Conservation (phyloP, 2,329 filamentous ascomycete species). For the Samsoniella hepiali region DNA sequence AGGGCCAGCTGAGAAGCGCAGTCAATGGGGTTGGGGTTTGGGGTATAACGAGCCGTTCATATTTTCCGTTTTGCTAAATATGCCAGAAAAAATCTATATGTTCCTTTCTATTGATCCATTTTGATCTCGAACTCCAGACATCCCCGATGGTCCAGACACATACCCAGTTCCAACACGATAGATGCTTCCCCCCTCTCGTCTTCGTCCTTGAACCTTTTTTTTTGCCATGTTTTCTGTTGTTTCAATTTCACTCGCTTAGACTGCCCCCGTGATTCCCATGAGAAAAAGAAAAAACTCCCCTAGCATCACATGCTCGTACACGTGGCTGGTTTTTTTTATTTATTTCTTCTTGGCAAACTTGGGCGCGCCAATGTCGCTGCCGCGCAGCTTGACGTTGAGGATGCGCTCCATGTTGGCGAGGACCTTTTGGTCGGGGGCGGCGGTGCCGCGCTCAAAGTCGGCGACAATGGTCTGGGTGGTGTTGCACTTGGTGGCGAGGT, state of each 20-base stretch:
- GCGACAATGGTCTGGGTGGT: conserved; percentile 75
- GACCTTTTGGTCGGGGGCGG: conserved; percentile 78
- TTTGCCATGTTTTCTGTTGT: background rate
- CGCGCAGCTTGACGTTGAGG: conserved; percentile 84
- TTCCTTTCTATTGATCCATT: conserved; percentile 10
- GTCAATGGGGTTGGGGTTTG: background rate
- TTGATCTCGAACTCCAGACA: conserved; percentile 17
- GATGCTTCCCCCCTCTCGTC: background rate
- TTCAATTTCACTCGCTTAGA: conserved; percentile 14
- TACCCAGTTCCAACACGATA: background rate
- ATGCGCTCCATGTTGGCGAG: conserved; percentile 74
- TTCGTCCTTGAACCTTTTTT: background rate
- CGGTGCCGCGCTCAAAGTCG: conserved; percentile 80
- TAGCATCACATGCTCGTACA: background rate
- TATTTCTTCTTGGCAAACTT: conserved; percentile 72
- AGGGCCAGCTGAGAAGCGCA: background rate
- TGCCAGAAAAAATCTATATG: conserved; percentile 19
- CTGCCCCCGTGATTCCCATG: conserved; percentile 18
- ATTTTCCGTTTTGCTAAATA: conserved; percentile 17
- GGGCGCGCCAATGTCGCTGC: conserved; percentile 79
- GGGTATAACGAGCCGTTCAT: conserved; percentile 9
- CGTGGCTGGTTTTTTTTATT: conserved; percentile 21
- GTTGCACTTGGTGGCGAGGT: conserved; percentile 83
- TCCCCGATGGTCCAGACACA: background rate
- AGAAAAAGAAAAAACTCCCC: conserved; percentile 8